Percentiles rank a stretch among this genome's conserved stretches.
phyloP scores from a whole-genome alignment of 306 rosid genomes.

The Castanospermum australe region DNA sequence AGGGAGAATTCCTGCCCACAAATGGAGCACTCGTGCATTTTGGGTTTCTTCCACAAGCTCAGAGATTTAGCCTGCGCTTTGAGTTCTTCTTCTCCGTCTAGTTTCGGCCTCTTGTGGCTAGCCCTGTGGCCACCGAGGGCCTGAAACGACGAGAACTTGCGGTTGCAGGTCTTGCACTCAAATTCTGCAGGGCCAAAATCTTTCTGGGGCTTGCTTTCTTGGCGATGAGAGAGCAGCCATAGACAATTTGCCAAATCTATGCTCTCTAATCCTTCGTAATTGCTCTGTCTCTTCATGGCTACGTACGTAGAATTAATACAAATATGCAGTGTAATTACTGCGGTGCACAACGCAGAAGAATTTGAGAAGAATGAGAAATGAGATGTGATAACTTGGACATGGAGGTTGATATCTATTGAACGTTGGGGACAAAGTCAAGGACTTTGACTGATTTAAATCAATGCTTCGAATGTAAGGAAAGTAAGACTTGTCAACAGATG shows the following conservation, averaged over 20 bases:
- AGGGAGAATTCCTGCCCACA: conserved; percentile 62
- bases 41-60: conserved; percentile 26
- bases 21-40: conserved; percentile 56
- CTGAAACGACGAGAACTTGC: conserved; percentile 74
- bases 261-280: conserved; percentile 4
- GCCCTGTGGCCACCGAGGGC: conserved; percentile 91
- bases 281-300: conserved; percentile 51
- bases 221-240: conserved; percentile 36
- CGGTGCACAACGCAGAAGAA: not conserved
- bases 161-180: conserved; percentile 83
- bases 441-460: conserved; percentile 11
- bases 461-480: not conserved
- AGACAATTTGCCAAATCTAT: conserved; percentile 47
- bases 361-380: not conserved
- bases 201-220: not conserved
- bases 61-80: conserved; percentile 2
- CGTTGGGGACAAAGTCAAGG: conserved; percentile 18
- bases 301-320: not conserved
- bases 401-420: conserved; percentile 22
- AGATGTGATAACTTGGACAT: not conserved
- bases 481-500: not conserved
- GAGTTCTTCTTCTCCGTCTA: not conserved
- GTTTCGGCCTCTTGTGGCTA: conserved; percentile 58
- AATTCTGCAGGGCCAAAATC: conserved; percentile 12
- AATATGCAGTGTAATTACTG: not conserved